A percentile compares a stretch with the other conserved stretches of the same genome.
Evolutionary conservation across 805 yeast genomes (phyloP).

Genomic region (Candida palmyrensis): DNA sequence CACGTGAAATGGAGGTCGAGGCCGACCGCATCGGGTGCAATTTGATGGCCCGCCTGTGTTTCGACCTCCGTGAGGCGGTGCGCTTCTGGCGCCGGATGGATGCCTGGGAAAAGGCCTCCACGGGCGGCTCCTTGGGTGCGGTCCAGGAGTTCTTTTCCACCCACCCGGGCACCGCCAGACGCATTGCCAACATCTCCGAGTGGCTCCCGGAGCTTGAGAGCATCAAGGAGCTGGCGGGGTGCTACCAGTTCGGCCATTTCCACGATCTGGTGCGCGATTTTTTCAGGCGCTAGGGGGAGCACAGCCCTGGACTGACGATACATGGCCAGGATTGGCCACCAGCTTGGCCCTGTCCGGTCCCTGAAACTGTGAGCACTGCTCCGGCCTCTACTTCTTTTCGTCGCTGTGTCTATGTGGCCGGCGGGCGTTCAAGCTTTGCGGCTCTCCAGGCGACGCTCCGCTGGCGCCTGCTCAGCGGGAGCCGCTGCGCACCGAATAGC

Average conservation of each 20-base stretch:
- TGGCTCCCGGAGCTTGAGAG: conserved; percentile 63
- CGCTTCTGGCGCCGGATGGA: conserved; percentile 82
- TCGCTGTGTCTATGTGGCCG: too few relatives aligned
- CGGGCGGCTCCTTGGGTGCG: conserved; percentile 20
- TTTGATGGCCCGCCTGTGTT: conserved; percentile 89
- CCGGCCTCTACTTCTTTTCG: too few relatives aligned
- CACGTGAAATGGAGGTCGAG: conserved; percentile 91
- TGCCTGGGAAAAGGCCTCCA: conserved; percentile 31
- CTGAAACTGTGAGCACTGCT: too few relatives aligned
- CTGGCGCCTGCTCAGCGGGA: too few relatives aligned
- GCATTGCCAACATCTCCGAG: conserved; percentile 60
- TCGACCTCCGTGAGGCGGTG: conserved; percentile 68
- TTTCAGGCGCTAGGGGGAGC: too few relatives aligned
- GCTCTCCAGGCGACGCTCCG: too few relatives aligned
- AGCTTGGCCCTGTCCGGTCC: too few relatives aligned
- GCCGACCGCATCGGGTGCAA: conserved; percentile 93
- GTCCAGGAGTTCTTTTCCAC: conserved; percentile 71
- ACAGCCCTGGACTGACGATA: too few relatives aligned
- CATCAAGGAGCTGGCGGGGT: conserved; percentile 37
- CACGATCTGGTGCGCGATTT: conserved; percentile 5
- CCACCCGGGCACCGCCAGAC: conserved; percentile 78
- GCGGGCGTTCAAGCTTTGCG: too few relatives aligned
- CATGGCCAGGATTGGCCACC: too few relatives aligned
- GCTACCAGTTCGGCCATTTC: conserved; percentile 22
- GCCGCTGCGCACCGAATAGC: too few relatives aligned